These are phyloP conservation scores for Taphrina pruni DNA, from an alignment of 1,139 yeast species.

Conservation along the genomic window DNA sequence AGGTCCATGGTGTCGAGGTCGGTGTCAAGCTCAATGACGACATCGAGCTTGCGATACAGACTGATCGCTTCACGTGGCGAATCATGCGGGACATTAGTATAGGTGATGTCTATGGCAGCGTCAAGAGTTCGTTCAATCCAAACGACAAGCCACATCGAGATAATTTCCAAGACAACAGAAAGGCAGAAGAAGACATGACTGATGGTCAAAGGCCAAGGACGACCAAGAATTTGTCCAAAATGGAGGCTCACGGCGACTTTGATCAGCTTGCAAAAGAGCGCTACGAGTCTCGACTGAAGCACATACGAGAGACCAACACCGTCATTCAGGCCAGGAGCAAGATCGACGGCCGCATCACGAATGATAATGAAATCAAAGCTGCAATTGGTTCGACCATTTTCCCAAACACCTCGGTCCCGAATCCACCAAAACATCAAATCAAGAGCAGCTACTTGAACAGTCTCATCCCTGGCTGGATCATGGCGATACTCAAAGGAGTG, in stretches of 20 bases:
- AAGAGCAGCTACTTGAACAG: conserved; percentile 20
- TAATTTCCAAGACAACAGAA: conserved; percentile 1
- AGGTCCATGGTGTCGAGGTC: conserved; percentile 35
- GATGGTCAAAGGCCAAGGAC: conserved; percentile 17
- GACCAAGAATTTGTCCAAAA: conserved; percentile 3
- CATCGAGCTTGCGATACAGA: conserved; percentile 35
- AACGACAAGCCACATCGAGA: conserved; percentile 12
- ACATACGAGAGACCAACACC: conserved; percentile 13
- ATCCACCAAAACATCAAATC: conserved; percentile 23
- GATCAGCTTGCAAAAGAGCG: conserved; percentile 17
- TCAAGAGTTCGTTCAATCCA: conserved; percentile 29
- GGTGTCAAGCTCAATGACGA: conserved; percentile 38
- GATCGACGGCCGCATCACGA: background rate
- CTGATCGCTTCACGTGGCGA: conserved; percentile 29
- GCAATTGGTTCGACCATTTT: conserved; percentile 24
- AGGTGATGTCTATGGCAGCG: conserved; percentile 30
- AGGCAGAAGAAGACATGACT: conserved; percentile 19
- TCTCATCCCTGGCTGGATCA: conserved; percentile 19
- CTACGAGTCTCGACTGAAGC: conserved; percentile 8
- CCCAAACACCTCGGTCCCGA: conserved; percentile 24
- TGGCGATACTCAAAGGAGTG: conserved; percentile 5
- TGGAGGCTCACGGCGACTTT: background rate
- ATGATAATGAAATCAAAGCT: conserved; percentile 29
- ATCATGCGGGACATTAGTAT: conserved; percentile 25
- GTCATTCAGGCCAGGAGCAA: conserved; percentile 12